Evolutionary conservation across 257 asterid species (phyloP), one percentile per base, ranked within the genome.

Genomic region (Lithospermum erythrorhizon): DNA sequence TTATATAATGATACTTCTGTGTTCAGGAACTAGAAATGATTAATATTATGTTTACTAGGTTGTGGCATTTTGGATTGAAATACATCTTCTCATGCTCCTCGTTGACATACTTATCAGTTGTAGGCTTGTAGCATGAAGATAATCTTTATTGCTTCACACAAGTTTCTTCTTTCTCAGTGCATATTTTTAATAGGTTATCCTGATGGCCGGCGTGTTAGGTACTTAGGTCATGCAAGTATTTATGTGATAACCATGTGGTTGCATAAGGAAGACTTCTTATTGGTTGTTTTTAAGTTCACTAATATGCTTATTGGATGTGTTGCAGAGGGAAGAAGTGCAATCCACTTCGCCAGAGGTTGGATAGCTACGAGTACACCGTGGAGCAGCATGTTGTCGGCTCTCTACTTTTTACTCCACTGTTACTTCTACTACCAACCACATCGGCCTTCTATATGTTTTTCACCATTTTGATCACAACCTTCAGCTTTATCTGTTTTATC

Each of bases 311-410:
- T 45, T 73, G 59, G 58, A 63, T 58, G 61, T n/a, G 72, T 67
- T 75, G 80, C 95, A 89, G 99, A 87, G 97, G 95, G 64, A 81
- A 68, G 74, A 93, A 93, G 83, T 77, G 79, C 84, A 93, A 93
- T 81, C 97, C 96, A 66, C 81, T 89, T 48, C 96, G 99, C 59
- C 79, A 68, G 74, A 89, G 99, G 73, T 78, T 93, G 70, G 99
- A 93, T 75, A 93, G 94, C 80, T 93, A 84, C 54, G 95, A 83
- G 52, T 86, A 82, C 72, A 84, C 89, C 2, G 89, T 89, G 55
- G 96, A 93, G 74, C 97, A 89, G 66, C 97, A 89, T 61, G 93
- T 93, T 27, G 82, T 89, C 61, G 97, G 97, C 61, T 82, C 97
- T 57, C 99, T 93, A 71, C 83, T 93, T 32, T 89, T 93, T 68